Evolutionary conservation across 371 early-diverging fungal genomes (phyloP).

Genomic region (Apophysomyces ossiformis): DNA sequence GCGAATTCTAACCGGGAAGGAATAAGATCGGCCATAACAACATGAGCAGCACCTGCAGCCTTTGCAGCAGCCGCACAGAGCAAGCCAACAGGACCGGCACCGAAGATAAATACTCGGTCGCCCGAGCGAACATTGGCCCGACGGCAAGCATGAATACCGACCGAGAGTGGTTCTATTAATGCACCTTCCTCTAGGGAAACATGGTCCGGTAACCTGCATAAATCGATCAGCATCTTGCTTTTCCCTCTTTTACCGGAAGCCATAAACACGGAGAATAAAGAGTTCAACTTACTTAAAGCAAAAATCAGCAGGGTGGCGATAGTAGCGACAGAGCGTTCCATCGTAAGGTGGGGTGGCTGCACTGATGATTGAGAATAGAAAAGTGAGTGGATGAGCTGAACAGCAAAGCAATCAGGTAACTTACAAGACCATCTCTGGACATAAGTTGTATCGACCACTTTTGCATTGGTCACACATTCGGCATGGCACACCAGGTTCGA

Average conservation of each 20-base stretch:
- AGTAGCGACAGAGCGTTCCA: slow-evolving; percentile 55
- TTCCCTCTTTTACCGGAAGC: too few relatives aligned
- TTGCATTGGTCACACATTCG: slow-evolving; percentile 63
- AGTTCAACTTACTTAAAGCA: slow-evolving; percentile 50
- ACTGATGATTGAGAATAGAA: slow-evolving; percentile 17
- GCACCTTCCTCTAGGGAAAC: slow-evolving; percentile 64
- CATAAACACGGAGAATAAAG: slow-evolving; percentile 8
- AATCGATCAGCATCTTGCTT: slow-evolving; percentile 13
- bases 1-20: slow-evolving; percentile 50
- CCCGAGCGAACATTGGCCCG: slow-evolving; percentile 69
- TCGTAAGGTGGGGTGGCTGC: slow-evolving; percentile 61
- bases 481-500: slow-evolving; percentile 71
- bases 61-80: slow-evolving; percentile 56
- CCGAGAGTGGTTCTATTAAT: slow-evolving; percentile 51
- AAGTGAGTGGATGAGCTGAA: slow-evolving; percentile 9
- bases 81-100: slow-evolving; percentile 66
- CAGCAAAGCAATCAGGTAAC: not conserved
- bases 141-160: slow-evolving; percentile 56
- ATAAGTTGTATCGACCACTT: slow-evolving; percentile 52
- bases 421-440: slow-evolving; percentile 53
- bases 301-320: slow-evolving; percentile 55
- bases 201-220: slow-evolving; percentile 48
- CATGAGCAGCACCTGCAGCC: slow-evolving; percentile 55
- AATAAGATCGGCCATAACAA: slow-evolving; percentile 49
- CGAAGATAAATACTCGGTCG: slow-evolving; percentile 66